Evolutionary conservation across 352 stramenopile species (phyloP), one percentile per base, ranked within the genome.

Genomic region (Phytophthora sp.): DNA sequence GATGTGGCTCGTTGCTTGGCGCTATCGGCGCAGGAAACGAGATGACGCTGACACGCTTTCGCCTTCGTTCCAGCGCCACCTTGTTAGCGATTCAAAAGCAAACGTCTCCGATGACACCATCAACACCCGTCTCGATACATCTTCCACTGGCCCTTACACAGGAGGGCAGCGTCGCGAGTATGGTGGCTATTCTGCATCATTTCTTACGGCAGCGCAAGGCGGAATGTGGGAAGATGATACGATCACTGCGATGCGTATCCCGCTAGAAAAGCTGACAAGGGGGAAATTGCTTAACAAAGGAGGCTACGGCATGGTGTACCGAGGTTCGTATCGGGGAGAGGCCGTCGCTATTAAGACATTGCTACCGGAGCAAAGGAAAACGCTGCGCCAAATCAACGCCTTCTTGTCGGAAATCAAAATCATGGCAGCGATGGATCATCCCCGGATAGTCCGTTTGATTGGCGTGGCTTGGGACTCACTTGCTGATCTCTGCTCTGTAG

Each of bases 401-500:
- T 86, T 89, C 37, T 48, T 87, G 17, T 43, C 42, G 0, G 77
- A 89, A 43, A 67, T 84, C 45, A 78, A 84, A 59, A 39, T 89
- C 12, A 75, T 82, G 65, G 62, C 75, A 2, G 41, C 43, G 0
- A 23, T 88, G 23, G 63, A 85, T 21, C 74, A 85, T 28, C 43
- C 58, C 11, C 62, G 66, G 5, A 69, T 88, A 41, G 74, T 88
- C 5, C 50, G 41, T 10, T 72, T 87, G 21, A 43, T 87, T 3
- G 79, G 79, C 6, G 76, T 85, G 10, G 62, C 76, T 24, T 89
- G 79, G 79, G 69, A 80, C 31, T 71, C 73, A 13, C 73, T 83
- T 2, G 67, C 34, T 4, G 77, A 87, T 44, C 52, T 85, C 3
- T 76, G 77, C 17, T 65, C 64, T 10, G 39, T 84, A 1, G 44